These are phyloP conservation scores for Paecilomyces sp. DNA, from an alignment of 2,329 filamentous ascomycete species.

Conservation along the genomic window DNA sequence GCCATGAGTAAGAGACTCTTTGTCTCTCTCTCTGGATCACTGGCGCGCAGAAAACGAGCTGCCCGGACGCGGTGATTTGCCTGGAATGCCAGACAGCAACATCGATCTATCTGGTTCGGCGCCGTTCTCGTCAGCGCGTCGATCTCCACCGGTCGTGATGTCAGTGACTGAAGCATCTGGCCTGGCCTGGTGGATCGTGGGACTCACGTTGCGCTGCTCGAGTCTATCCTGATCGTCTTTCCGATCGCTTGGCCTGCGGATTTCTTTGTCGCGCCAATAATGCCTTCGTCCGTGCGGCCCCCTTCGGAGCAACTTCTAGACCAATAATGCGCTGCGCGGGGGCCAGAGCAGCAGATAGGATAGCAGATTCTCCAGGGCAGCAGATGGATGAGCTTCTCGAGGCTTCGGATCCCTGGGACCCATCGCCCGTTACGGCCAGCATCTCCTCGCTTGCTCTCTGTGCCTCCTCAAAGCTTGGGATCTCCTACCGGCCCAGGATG, in stretches of 20 bases:
- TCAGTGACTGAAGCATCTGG: slow-evolving; percentile 1
- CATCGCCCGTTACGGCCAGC: neutral
- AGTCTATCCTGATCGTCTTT: neutral
- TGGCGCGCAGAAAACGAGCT: neutral
- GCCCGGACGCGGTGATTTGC: neutral
- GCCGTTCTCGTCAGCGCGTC: neutral
- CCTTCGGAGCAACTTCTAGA: neutral
- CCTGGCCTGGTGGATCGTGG: neutral
- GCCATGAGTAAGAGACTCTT: neutral
- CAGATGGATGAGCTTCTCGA: neutral
- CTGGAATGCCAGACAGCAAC: slow-evolving; percentile 1
- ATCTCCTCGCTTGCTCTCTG: neutral
- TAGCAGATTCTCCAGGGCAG: neutral
- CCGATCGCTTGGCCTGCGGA: neutral
- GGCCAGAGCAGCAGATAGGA: neutral
- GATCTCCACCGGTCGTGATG: slow-evolving; percentile 2
- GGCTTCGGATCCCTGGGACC: neutral
- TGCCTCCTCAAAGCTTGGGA: neutral
- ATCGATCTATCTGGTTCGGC: neutral
- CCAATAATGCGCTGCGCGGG: neutral
- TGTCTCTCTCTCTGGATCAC: neutral
- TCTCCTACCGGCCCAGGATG: neutral
- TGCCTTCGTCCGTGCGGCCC: neutral
- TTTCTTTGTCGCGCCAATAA: neutral
- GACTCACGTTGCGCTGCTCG: neutral